Evolutionary conservation across 768 basidiomycete genomes (phyloP).

Genomic region (Gloeostereum incarnatum): DNA sequence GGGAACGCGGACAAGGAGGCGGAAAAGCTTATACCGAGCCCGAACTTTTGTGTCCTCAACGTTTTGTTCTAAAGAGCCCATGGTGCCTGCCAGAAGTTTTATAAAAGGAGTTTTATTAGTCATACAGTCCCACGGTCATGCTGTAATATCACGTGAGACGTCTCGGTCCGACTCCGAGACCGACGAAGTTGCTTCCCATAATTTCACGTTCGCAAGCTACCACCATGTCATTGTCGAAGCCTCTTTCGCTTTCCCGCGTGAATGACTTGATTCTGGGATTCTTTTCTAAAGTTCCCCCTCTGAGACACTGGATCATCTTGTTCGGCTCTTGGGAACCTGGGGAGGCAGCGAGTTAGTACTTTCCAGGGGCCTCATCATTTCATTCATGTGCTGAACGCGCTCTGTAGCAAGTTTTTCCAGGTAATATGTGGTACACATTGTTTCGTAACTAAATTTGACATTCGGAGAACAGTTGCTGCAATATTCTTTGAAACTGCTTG

Average conservation of each 20-base stretch:
- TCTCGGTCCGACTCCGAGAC: neutral
- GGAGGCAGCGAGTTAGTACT: slow-evolving; percentile 75
- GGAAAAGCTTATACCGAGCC: slow-evolving; percentile 71
- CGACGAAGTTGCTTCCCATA: neutral
- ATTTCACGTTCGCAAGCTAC: neutral
- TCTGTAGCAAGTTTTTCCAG: slow-evolving; percentile 64
- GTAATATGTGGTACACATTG: slow-evolving; percentile 34
- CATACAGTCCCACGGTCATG: neutral
- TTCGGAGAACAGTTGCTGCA: slow-evolving; percentile 55
- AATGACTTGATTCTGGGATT: slow-evolving; percentile 58
- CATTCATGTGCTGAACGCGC: slow-evolving; percentile 2
- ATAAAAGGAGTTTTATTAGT: neutral
- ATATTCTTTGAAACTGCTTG: slow-evolving; percentile 62
- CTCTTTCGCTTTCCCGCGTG: slow-evolving; percentile 37
- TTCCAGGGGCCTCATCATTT: slow-evolving; percentile 1
- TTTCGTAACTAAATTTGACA: too few relatives aligned
- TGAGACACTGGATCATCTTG: slow-evolving; percentile 59
- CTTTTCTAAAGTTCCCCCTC: slow-evolving; percentile 53
- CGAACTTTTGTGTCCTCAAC: slow-evolving; percentile 87
- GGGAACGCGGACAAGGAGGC: slow-evolving; percentile 94
- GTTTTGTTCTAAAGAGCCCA: neutral
- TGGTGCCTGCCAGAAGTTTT: too few relatives aligned
- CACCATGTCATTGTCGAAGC: slow-evolving; percentile 46
- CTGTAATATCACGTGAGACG: neutral
- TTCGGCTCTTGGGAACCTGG: slow-evolving; percentile 75